Evolutionary conservation across 2,329 filamentous ascomycete species (phyloP).

Genomic region (Neonectria punicea): DNA sequence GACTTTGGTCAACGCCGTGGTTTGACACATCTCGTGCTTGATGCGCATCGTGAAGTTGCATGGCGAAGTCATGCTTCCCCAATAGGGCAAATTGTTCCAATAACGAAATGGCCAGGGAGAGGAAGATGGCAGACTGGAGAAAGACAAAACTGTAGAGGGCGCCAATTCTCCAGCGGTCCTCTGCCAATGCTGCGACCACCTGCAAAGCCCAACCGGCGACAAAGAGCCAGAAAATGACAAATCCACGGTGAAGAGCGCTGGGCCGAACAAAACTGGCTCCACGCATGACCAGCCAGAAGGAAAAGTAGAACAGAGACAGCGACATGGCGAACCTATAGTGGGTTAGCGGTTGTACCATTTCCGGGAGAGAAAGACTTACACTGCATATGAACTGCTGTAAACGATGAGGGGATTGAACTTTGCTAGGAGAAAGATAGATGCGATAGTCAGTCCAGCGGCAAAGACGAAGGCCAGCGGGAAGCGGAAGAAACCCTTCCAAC

Average conservation of each 20-base stretch:
- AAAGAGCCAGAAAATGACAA: conserved; percentile 87
- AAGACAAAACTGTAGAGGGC: conserved; percentile 86
- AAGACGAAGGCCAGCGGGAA: conserved; percentile 81
- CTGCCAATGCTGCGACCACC: conserved; percentile 78
- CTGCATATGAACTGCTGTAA: conserved; percentile 88
- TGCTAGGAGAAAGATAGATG: conserved; percentile 77
- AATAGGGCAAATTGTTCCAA: conserved; percentile 83
- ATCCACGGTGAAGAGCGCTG: conserved; percentile 85
- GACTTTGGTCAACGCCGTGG: conserved; percentile 31
- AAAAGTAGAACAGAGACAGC: conserved; percentile 80
- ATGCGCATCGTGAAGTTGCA: conserved; percentile 63
- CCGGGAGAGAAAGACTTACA: conserved; percentile 55
- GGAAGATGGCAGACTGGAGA: conserved; percentile 78
- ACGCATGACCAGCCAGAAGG: conserved; percentile 84
- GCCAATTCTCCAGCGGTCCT: conserved; percentile 77
- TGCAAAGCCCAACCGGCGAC: conserved; percentile 77
- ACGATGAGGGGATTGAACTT: conserved; percentile 91
- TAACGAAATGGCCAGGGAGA: conserved; percentile 79
- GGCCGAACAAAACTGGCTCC: conserved; percentile 84
- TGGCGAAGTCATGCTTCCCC: conserved; percentile 75
- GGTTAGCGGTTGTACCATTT: conserved; percentile 29
- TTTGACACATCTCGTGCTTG: conserved; percentile 53
- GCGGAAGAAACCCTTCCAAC: conserved; percentile 84
- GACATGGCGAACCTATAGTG: conserved; percentile 79
- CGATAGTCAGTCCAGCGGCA: conserved; percentile 75